Percentiles rank a stretch among this genome's conserved stretches.
phyloP scores from a whole-genome alignment of 257 asterid genomes.

The Lithospermum erythrorhizon region DNA sequence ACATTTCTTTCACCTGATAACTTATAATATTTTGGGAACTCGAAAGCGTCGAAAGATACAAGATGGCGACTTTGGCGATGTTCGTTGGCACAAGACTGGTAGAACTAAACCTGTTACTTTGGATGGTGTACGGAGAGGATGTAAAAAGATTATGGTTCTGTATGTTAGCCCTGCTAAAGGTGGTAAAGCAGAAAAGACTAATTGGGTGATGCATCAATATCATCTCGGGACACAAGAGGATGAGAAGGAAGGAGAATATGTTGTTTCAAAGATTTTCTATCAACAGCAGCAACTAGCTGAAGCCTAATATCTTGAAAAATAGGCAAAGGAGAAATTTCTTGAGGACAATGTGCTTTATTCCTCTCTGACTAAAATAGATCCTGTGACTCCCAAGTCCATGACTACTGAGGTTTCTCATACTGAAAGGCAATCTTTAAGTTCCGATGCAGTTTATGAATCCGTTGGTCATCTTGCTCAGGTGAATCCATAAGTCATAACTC shows the following conservation, averaged over 20 bases:
- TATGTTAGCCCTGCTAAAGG: constrained; percentile 61
- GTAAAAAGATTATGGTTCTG: constrained; percentile 95
- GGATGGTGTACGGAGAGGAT: constrained; percentile 80
- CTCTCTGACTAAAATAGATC: constrained; percentile 46
- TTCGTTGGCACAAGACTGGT: constrained; percentile 98
- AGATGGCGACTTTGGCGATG: constrained; percentile 61
- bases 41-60: constrained; percentile 86
- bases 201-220: constrained; percentile 99
- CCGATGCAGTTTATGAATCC: constrained; percentile 22
- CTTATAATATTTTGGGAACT: constrained; percentile 83
- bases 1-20: constrained; percentile 89
- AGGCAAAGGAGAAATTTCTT: constrained; percentile 33
- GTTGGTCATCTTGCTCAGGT: constrained; percentile 15
- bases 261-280: constrained; percentile 78
- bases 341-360: constrained; percentile 23
- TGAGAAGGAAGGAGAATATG: constrained; percentile 77
- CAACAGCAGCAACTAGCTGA: constrained; percentile 72
- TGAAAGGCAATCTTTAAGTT: constrained; percentile 27
- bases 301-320: constrained; percentile 34
- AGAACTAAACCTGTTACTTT: constrained; percentile 79
- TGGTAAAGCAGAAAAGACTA: constrained; percentile 85
- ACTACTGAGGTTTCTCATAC: constrained; percentile 62
- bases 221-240: constrained; percentile 88
- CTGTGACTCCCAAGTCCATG: constrained; percentile 66
- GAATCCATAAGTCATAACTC: not conserved